Evolutionary conservation across 78 protist genomes (phyloP), one percentile per base, ranked within the genome.

Genomic region (Guillardia theta): DNA sequence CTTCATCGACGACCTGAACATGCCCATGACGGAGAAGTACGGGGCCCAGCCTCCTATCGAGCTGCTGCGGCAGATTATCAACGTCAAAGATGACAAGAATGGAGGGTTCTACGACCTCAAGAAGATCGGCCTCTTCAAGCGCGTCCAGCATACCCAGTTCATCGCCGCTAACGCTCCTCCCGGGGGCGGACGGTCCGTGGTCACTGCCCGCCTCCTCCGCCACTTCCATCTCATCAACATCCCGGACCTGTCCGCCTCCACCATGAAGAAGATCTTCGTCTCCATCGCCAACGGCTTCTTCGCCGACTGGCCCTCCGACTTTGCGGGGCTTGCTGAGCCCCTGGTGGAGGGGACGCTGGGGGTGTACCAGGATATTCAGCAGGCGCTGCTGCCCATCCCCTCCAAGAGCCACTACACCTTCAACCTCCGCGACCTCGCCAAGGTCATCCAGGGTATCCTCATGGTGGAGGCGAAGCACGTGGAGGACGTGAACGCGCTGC

Each of bases 1-100:
- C 44, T 96, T 97, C 80, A 90, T 97, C 12, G 98, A 97, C 54
- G 98, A 97, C 87, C 46, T 96, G 47, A 97, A 97, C 95, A 97
- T 96, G 97, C 98, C 97, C 22, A 62, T 92, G 48, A 96, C 43
- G 21, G 98, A 96, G 90, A 94, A 58, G 70, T 97, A 94, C 77
- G 98, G 97, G 36, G 97, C 99, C 3, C 97, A 96, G 92, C 98
- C 98, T 10, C 98, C 98, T 21, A 88, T 97, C 64, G 98, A 97
- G 94, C 93, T 97, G 36, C 88, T 97, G 53, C 95, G 98, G 0
- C 97, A 96, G 93, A 46, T 76, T 19, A 93, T 95, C 53, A 96
- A 95, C 87, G 22, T 43, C 45, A 80, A 80, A 48, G 90, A 80
- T 48, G 90, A 80, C 50, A 30, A n/a, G 24, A 94, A 95, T 27